Percentiles rank a stretch among this genome's conserved stretches.
These are phyloP conservation scores for Aphanomyces invadans DNA, from an alignment of 352 stramenopile species.

Conservation along the genomic window DNA sequence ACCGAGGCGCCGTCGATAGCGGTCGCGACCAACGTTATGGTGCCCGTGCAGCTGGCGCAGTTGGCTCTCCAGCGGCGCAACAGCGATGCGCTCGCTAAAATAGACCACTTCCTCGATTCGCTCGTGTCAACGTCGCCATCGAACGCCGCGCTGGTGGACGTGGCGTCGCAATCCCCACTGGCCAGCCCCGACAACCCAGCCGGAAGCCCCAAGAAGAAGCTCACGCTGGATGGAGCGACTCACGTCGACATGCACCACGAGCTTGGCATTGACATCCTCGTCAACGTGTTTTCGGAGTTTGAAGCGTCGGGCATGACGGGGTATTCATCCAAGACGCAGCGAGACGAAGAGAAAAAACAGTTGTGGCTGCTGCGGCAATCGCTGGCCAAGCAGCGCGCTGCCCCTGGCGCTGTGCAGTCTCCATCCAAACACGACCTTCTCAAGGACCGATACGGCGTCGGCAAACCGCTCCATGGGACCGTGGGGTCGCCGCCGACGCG, in stretches of 20 bases:
- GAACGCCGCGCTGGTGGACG: neutral
- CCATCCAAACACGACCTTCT: neutral
- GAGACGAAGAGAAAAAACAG: constrained; percentile 1
- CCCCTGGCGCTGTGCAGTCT: neutral
- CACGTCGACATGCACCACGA: constrained; percentile 18
- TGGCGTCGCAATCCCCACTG: neutral
- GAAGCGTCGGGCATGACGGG: neutral
- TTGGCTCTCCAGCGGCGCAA: too few species aligned
- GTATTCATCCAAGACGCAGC: neutral
- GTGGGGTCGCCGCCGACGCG: neutral
- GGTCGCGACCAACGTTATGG: too few species aligned
- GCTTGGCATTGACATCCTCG: constrained; percentile 20
- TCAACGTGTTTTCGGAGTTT: constrained; percentile 22
- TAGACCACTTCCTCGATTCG: constrained; percentile 9
- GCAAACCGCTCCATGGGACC: neutral
- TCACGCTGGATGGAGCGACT: neutral
- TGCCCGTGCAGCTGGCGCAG: too few species aligned
- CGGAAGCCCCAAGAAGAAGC: too few species aligned
- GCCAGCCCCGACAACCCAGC: neutral
- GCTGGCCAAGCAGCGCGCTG: neutral
- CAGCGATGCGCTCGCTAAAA: constrained; percentile 17
- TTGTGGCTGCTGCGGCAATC: neutral
- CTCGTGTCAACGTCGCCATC: neutral
- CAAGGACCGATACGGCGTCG: neutral
- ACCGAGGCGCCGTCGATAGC: too few species aligned